Conservation (phyloP, 345 rosid genomes). For the Sisymbrium irio region DNA sequence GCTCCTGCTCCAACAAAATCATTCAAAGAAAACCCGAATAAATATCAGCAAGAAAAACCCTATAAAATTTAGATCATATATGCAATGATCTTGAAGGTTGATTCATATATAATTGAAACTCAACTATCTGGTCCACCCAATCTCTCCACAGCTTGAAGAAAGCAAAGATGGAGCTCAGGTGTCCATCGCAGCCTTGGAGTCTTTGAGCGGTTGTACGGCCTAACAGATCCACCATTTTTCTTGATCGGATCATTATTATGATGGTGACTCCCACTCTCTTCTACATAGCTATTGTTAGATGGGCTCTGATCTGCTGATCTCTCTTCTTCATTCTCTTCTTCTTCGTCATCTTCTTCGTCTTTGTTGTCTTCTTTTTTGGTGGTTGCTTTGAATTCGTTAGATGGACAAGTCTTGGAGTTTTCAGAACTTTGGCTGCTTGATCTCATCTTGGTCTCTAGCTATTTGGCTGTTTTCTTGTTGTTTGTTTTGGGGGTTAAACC, state of each 20-base stretch:
- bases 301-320: conserved; percentile 32
- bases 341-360: conserved; percentile 38
- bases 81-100: neutral
- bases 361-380: conserved; percentile 28
- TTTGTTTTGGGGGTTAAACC: conserved; percentile 24
- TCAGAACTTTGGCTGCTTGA: conserved; percentile 38
- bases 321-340: conserved; percentile 26
- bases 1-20: conserved; percentile 50
- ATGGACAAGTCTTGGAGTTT: conserved; percentile 41
- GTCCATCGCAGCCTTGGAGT: conserved; percentile 78
- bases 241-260: conserved; percentile 23
- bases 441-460: conserved; percentile 37
- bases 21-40: conserved; percentile 5
- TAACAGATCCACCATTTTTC: conserved; percentile 54
- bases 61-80: conserved; percentile 11
- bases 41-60: conserved; percentile 31
- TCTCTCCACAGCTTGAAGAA: conserved; percentile 72
- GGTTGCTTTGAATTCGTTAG: conserved; percentile 28
- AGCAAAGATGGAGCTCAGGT: conserved; percentile 80
- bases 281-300: conserved; percentile 57
- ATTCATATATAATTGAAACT: conserved; percentile 31
- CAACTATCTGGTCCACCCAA: conserved; percentile 83
- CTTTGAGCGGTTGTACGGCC: conserved; percentile 70
- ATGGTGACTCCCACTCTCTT: conserved; percentile 37
- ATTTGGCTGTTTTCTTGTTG: conserved; percentile 28